These are phyloP conservation scores for Boletales sp. DNA, from an alignment of 768 basidiomycete species.

Conservation along the genomic window DNA sequence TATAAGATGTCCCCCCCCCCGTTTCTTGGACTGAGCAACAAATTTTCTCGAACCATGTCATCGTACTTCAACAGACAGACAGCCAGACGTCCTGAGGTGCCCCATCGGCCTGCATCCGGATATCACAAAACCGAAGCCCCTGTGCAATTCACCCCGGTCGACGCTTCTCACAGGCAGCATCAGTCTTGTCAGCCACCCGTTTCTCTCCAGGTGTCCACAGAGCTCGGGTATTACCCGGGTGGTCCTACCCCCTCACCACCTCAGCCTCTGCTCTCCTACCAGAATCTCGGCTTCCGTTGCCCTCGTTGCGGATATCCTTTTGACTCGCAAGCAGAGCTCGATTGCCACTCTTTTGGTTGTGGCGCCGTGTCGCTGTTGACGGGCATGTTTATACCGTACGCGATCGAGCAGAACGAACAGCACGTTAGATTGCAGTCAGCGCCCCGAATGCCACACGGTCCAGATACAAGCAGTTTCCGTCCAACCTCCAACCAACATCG, in stretches of 20 bases:
- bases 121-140: neutral
- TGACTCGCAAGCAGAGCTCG: conserved; percentile 5
- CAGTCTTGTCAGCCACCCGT: neutral
- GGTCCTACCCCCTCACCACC: conserved; percentile 1
- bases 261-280: neutral
- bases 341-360: conserved; percentile 11
- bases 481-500: neutral
- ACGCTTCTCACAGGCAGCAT: neutral
- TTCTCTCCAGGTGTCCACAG: neutral
- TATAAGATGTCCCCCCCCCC: neutral
- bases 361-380: conserved; percentile 11
- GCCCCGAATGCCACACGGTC: neutral
- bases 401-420: neutral
- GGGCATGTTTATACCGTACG: conserved; percentile 11
- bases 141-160: neutral
- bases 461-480: neutral
- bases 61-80: conserved; percentile 7
- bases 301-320: conserved; percentile 12
- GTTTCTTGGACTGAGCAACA: neutral
- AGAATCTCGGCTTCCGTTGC: conserved; percentile 1
- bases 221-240: neutral
- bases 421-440: neutral
- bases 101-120: neutral
- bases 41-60: neutral
- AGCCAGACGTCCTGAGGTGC: neutral